These are phyloP conservation scores for Fusarium kyushuense DNA, from an alignment of 2,329 filamentous ascomycete species.

Conservation along the genomic window DNA sequence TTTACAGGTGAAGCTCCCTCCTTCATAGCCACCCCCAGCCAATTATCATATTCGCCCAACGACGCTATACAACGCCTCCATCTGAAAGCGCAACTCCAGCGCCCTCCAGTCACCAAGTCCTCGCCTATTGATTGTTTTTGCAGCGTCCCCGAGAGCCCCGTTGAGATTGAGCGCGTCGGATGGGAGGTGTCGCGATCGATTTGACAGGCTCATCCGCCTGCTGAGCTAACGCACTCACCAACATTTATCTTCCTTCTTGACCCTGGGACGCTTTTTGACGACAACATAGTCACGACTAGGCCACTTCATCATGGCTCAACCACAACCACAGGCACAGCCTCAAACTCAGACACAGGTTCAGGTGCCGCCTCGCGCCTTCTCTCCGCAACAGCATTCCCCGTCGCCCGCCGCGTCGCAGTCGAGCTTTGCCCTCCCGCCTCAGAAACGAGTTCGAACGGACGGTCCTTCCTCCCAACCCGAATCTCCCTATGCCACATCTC, in stretches of 20 bases:
- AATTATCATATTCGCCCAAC: conserved; percentile 42
- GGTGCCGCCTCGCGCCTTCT: conserved; percentile 67
- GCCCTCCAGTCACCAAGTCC: conserved; percentile 18
- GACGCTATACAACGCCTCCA: conserved; percentile 45
- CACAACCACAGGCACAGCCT: conserved; percentile 70
- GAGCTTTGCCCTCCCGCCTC: conserved; percentile 71
- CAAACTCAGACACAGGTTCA: conserved; percentile 59
- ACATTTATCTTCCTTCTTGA: conserved; percentile 15
- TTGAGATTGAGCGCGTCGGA: conserved; percentile 54
- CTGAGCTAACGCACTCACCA: conserved; percentile 50
- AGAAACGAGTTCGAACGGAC: conserved; percentile 72
- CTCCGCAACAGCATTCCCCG: conserved; percentile 70
- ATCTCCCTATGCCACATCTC: conserved; percentile 69
- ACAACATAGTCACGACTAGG: conserved; percentile 9
- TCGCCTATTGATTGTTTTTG: conserved; percentile 12
- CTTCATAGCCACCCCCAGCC: conserved; percentile 46
- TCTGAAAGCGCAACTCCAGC: conserved; percentile 35
- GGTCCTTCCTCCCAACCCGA: conserved; percentile 75
- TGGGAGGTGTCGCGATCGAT: conserved; percentile 60
- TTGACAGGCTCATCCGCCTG: conserved; percentile 65
- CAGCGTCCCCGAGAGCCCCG: conserved; percentile 32
- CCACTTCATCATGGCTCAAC: conserved; percentile 66
- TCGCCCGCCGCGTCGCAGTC: conserved; percentile 70
- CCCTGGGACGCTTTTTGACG: conserved; percentile 19
- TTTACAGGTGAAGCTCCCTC: conserved; percentile 50